These are phyloP conservation scores for Chaetothyriales sp. DNA, from an alignment of 2,329 filamentous ascomycete genomes.

Conservation along the genomic window DNA sequence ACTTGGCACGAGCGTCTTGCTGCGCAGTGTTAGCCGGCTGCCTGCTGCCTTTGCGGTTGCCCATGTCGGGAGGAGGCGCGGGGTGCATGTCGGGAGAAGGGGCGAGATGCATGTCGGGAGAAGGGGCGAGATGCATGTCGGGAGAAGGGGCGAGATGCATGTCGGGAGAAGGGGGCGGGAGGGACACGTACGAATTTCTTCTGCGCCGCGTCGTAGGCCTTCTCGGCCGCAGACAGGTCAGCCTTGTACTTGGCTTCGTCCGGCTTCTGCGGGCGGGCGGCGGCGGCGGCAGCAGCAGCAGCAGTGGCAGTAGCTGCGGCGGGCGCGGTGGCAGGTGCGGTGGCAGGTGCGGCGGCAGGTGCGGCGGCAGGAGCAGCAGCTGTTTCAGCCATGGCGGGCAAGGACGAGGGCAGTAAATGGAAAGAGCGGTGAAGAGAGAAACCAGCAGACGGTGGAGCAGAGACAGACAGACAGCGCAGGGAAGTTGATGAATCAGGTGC, in stretches of 20 bases:
- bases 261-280: conserved; percentile 62
- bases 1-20: conserved; percentile 78
- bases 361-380: background rate
- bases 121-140: too few relatives aligned
- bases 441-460: background rate
- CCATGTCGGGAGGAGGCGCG: too few relatives aligned
- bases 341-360: background rate
- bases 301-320: conserved; percentile 23
- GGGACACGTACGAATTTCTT: conserved; percentile 47
- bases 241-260: conserved; percentile 76
- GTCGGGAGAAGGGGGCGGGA: background rate
- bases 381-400: conserved; percentile 14
- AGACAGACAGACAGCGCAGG: background rate
- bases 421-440: background rate
- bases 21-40: conserved; percentile 26
- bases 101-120: too few relatives aligned
- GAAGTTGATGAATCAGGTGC: background rate
- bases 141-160: too few relatives aligned
- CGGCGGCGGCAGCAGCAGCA: conserved; percentile 24
- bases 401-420: background rate
- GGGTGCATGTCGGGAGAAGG: too few relatives aligned
- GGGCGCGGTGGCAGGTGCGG: conserved; percentile 19
- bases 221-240: conserved; percentile 66
- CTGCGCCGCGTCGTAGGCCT: conserved; percentile 67
- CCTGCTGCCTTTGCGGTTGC: background rate